A percentile compares a stretch with the other conserved stretches of the same genome.
Evolutionary conservation across 2,329 filamentous ascomycete genomes (phyloP).

Genomic region (Amauroascus niger): DNA sequence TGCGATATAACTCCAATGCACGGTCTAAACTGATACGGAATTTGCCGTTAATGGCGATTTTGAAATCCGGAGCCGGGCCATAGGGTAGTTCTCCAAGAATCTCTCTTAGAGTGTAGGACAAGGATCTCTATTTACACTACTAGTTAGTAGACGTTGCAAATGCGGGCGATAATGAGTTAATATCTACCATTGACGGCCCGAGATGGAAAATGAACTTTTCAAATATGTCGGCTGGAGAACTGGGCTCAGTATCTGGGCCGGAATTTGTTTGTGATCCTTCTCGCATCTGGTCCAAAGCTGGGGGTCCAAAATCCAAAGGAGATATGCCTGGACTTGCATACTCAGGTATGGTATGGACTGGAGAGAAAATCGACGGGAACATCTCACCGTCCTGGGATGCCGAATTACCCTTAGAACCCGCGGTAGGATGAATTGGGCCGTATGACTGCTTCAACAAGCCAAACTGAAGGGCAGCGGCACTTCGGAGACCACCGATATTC

Average conservation of each 20-base stretch:
- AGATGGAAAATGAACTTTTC: slow-evolving; percentile 78
- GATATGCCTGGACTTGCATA: not conserved
- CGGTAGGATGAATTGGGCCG: slow-evolving; percentile 3
- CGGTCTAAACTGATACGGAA: slow-evolving; percentile 71
- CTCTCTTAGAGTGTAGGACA: slow-evolving; percentile 83
- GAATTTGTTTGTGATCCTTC: slow-evolving; percentile 1
- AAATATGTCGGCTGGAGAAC: slow-evolving; percentile 69
- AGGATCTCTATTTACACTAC: slow-evolving; percentile 53
- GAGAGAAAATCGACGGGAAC: slow-evolving; percentile 13
- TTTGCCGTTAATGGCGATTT: slow-evolving; percentile 66
- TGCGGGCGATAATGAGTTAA: not conserved
- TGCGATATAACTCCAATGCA: slow-evolving; percentile 69
- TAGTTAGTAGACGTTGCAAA: slow-evolving; percentile 14
- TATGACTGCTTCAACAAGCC: slow-evolving; percentile 60
- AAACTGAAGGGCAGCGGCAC: slow-evolving; percentile 83
- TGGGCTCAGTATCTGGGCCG: slow-evolving; percentile 17
- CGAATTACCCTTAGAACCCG: slow-evolving; percentile 16
- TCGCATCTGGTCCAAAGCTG: not conserved
- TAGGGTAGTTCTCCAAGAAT: slow-evolving; percentile 84
- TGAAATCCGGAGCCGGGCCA: slow-evolving; percentile 54
- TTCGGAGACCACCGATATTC: slow-evolving; percentile 79
- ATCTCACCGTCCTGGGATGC: not conserved
- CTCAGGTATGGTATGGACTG: not conserved
- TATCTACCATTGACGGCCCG: slow-evolving; percentile 70
- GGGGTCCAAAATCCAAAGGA: not conserved